These are phyloP conservation scores for Carex littledalei DNA, from an alignment of 176 grass and related monocot species.

Conservation along the genomic window DNA sequence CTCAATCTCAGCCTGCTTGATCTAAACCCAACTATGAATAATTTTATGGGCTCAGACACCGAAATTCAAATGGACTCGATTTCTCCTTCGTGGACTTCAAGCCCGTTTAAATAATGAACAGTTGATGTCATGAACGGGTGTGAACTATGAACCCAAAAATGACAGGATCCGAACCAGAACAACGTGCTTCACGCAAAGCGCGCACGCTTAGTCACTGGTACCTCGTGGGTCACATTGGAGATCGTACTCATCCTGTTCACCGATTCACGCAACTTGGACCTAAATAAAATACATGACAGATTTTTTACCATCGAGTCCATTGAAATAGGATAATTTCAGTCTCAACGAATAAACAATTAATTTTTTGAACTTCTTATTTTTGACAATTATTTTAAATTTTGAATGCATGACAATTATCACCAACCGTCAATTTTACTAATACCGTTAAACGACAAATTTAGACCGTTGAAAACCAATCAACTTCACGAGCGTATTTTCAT, in stretches of 20 bases:
- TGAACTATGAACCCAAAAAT: not conserved
- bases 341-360: too few relatives aligned
- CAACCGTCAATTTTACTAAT: too few relatives aligned
- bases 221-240: not conserved
- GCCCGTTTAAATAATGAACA: not conserved
- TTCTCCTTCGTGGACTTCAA: not conserved
- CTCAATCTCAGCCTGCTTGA: too few relatives aligned
- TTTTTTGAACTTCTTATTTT: too few relatives aligned
- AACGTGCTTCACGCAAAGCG: not conserved
- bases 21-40: too few relatives aligned
- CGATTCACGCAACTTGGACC: not conserved
- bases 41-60: not conserved
- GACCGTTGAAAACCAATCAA: too few relatives aligned
- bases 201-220: not conserved
- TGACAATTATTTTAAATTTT: too few relatives aligned
- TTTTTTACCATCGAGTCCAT: not conserved
- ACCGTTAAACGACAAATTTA: too few relatives aligned
- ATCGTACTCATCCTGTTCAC: not conserved
- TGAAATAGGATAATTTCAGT: too few relatives aligned
- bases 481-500: too few relatives aligned
- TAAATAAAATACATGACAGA: not conserved
- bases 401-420: too few relatives aligned
- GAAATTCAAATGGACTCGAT: not conserved
- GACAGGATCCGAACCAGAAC: not conserved
- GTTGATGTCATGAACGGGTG: too few relatives aligned